Percentiles rank a stretch among this genome's conserved stretches.
phyloP scores from a whole-genome alignment of 2,329 filamentous ascomycete genomes.

The Penicillium janthinellum region DNA sequence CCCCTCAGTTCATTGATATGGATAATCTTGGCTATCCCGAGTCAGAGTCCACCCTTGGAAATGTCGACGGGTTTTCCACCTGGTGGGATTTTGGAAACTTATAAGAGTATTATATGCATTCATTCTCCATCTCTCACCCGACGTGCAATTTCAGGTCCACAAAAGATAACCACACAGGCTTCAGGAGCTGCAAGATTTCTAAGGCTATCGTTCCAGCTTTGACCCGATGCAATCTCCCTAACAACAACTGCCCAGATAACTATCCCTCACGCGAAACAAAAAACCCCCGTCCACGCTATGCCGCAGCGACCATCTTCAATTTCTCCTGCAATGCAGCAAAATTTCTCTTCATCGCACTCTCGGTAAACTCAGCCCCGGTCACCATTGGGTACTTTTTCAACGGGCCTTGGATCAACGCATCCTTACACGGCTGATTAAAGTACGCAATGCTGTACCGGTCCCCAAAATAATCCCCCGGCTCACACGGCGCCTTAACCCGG shows the following conservation, averaged over 20 bases:
- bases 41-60: conserved; percentile 31
- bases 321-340: conserved; percentile 56
- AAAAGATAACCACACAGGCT: conserved; percentile 4
- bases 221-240: conserved; percentile 6
- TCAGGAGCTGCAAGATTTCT: not conserved
- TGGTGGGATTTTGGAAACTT: conserved; percentile 43
- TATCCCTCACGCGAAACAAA: conserved; percentile 18
- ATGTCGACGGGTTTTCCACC: conserved; percentile 36
- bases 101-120: conserved; percentile 30
- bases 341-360: conserved; percentile 59
- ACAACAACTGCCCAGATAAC: conserved; percentile 14
- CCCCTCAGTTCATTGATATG: conserved; percentile 35
- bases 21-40: conserved; percentile 34
- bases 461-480: conserved; percentile 58
- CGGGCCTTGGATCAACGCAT: conserved; percentile 62
- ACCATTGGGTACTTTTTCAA: conserved; percentile 63
- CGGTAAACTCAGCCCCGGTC: conserved; percentile 63
- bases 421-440: conserved; percentile 65
- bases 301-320: conserved; percentile 35
- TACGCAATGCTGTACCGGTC: conserved; percentile 66
- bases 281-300: conserved; percentile 6
- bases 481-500: conserved; percentile 62
- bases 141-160: conserved; percentile 16
- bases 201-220: not conserved
- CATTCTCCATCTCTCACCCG: conserved; percentile 21